Conservation (phyloP, 441 rosid genomes). For the Euphorbia celastroides region DNA sequence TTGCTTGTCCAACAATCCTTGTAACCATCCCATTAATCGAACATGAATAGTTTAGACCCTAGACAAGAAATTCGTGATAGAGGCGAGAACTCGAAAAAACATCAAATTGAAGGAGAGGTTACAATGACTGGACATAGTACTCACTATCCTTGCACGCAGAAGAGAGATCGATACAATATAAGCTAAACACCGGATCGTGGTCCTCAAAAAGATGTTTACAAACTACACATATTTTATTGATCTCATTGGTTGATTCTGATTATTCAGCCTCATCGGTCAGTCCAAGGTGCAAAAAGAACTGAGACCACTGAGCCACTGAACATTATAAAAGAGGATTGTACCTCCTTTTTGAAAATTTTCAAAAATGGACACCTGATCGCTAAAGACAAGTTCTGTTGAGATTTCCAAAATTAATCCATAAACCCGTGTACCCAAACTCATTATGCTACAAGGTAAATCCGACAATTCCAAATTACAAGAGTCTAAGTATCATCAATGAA, state of each 20-base stretch:
- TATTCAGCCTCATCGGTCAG: not conserved
- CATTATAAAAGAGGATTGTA: too few species aligned
- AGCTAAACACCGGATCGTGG: not conserved
- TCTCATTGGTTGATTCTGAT: not conserved
- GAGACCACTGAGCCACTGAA: not conserved
- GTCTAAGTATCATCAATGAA: too few species aligned
- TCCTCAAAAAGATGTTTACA: not conserved
- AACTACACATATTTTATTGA: not conserved
- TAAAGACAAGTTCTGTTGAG: too few species aligned
- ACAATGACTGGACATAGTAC: not conserved
- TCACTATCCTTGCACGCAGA: not conserved
- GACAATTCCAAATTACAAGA: too few species aligned
- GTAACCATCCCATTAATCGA: not conserved
- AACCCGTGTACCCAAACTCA: too few species aligned
- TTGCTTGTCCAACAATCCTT: not conserved
- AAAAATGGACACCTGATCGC: too few species aligned
- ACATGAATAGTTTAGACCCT: not conserved
- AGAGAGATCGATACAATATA: not conserved
- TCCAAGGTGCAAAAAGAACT: not conserved
- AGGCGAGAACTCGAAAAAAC: not conserved
- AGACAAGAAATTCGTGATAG: not conserved
- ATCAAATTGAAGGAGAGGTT: not conserved
- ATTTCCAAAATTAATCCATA: too few species aligned
- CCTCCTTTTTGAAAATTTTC: too few species aligned
- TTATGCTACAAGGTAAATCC: too few species aligned